phyloP scores from a whole-genome alignment of 208 protist genomes.

The Crithidia thermophila region DNA sequence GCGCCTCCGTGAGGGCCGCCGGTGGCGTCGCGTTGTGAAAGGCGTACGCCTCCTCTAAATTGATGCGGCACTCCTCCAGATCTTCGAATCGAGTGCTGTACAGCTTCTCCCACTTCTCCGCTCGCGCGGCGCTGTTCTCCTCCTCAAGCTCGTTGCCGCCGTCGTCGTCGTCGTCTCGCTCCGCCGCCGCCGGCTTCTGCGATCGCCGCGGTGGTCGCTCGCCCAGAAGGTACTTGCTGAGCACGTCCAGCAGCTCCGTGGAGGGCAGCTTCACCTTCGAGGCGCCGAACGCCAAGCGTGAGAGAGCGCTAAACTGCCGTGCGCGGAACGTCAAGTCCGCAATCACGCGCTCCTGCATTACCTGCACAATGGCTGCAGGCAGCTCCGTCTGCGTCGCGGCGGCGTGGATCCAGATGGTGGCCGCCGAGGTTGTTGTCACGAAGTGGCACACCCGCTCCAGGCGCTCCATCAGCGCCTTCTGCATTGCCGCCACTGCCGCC shows the following conservation, averaged over 20 bases:
- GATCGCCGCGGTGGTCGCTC: slow-evolving; percentile 48
- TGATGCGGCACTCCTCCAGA: slow-evolving; percentile 41
- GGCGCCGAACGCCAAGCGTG: slow-evolving; percentile 25
- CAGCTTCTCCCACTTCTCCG: slow-evolving; percentile 27
- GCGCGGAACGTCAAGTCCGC: slow-evolving; percentile 34
- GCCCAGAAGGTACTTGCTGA: slow-evolving; percentile 61
- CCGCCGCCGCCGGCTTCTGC: background rate
- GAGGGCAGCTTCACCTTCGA: slow-evolving; percentile 38
- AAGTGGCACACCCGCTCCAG: slow-evolving; percentile 59
- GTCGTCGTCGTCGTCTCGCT: slow-evolving; percentile 2
- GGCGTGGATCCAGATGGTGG: slow-evolving; percentile 41
- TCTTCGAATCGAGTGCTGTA: slow-evolving; percentile 43
- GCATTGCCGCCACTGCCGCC: slow-evolving; percentile 33
- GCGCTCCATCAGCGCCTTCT: slow-evolving; percentile 46
- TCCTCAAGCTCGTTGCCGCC: slow-evolving; percentile 27
- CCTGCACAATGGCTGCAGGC: slow-evolving; percentile 35
- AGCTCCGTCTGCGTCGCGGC: slow-evolving; percentile 34
- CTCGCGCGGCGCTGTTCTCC: slow-evolving; percentile 15
- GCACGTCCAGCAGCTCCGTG: slow-evolving; percentile 34
- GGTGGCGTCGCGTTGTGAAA: slow-evolving; percentile 36
- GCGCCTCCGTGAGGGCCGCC: slow-evolving; percentile 35
- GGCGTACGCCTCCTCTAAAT: slow-evolving; percentile 52
- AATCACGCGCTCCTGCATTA: slow-evolving; percentile 37
- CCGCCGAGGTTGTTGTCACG: slow-evolving; percentile 24
- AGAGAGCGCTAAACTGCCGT: slow-evolving; percentile 20